Conservation (phyloP, 805 yeast genomes). For the Yamadazyma philogaea region DNA sequence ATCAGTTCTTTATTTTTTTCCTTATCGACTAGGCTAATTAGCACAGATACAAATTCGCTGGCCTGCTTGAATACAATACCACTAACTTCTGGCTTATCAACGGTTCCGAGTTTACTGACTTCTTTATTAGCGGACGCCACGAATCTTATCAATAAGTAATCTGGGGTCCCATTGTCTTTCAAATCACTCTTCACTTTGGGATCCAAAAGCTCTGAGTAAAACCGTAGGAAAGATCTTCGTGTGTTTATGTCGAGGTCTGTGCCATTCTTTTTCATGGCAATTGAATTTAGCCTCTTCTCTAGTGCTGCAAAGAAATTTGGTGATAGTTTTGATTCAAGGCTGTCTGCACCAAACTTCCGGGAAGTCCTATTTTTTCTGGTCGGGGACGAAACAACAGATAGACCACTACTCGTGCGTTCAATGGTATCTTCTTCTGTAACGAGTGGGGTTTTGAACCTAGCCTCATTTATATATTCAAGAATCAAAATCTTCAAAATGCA, state of each 20-base stretch:
- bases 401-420: not conserved
- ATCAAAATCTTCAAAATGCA: slow-evolving; percentile 53
- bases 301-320: slow-evolving; percentile 35
- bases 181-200: slow-evolving; percentile 40
- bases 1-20: slow-evolving; percentile 38
- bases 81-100: slow-evolving; percentile 28
- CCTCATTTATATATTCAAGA: slow-evolving; percentile 61
- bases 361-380: slow-evolving; percentile 11
- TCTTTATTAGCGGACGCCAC: slow-evolving; percentile 54
- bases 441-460: slow-evolving; percentile 49
- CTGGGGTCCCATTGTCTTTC: slow-evolving; percentile 31
- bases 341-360: slow-evolving; percentile 13
- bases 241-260: slow-evolving; percentile 44
- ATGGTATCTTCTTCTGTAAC: slow-evolving; percentile 1
- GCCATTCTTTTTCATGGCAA: slow-evolving; percentile 44
- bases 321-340: slow-evolving; percentile 33
- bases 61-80: slow-evolving; percentile 36
- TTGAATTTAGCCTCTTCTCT: slow-evolving; percentile 39
- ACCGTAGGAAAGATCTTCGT: slow-evolving; percentile 56
- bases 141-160: slow-evolving; percentile 51
- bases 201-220: slow-evolving; percentile 58
- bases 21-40: slow-evolving; percentile 34
- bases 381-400: slow-evolving; percentile 8
- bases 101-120: slow-evolving; percentile 38
- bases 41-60: slow-evolving; percentile 31